phyloP scores from a whole-genome alignment of 73 alveolate genomes.

The Blepharisma japonicum region DNA sequence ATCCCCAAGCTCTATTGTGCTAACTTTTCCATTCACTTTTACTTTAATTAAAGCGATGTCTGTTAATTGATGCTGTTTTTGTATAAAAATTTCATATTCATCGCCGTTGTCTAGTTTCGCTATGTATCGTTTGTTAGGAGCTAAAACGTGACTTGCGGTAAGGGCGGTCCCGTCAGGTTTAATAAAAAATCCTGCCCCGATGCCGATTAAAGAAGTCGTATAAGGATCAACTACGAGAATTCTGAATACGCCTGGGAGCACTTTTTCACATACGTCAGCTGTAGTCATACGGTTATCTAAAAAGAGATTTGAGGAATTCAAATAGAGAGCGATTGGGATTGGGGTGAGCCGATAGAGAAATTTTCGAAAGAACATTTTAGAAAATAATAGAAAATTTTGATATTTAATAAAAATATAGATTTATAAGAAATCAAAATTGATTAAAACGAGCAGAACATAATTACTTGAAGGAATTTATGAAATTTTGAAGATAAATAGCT shows the following conservation, averaged over 20 bases:
- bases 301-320: too few relatives aligned
- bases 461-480: too few relatives aligned
- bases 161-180: slow-evolving; percentile 7
- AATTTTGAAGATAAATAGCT: too few relatives aligned
- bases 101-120: slow-evolving; percentile 14
- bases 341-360: too few relatives aligned
- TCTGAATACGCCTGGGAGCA: slow-evolving; percentile 17
- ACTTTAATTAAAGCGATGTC: slow-evolving; percentile 10
- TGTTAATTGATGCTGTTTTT: neutral
- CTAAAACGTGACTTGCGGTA: neutral
- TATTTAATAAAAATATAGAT: too few relatives aligned
- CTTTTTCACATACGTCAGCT: slow-evolving; percentile 22
- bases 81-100: neutral
- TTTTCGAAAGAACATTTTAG: too few relatives aligned
- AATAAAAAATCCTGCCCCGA: slow-evolving; percentile 16
- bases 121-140: neutral
- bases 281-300: too few relatives aligned
- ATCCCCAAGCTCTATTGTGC: neutral
- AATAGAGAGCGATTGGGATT: too few relatives aligned
- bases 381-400: too few relatives aligned
- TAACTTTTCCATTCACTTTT: neutral
- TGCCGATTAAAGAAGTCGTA: neutral
- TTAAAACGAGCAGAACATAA: too few relatives aligned
- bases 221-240: neutral
- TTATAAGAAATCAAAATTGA: too few relatives aligned